A percentile compares a stretch with the other conserved stretches of the same genome.
Evolutionary conservation across 208 protist species (phyloP).

Genomic region (Trypanosoma congolense): DNA sequence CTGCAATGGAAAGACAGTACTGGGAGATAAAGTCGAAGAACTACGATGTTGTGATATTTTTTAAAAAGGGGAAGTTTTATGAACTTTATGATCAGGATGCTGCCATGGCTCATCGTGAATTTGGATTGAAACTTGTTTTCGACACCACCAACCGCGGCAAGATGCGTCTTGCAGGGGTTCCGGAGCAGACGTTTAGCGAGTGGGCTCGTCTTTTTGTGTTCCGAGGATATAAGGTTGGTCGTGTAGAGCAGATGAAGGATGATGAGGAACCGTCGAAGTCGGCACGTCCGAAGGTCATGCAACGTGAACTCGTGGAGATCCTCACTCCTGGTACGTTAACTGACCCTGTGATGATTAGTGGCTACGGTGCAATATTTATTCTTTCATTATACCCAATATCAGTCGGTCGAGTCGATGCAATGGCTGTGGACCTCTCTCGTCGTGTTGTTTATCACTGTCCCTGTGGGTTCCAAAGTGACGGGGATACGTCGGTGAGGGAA

Average conservation of each 20-base stretch:
- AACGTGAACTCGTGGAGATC: constrained; percentile 83
- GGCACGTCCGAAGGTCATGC: constrained; percentile 52
- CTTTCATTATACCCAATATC: constrained; percentile 41
- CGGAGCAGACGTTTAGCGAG: constrained; percentile 85
- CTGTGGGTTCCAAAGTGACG: constrained; percentile 15
- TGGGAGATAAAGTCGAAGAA: constrained; percentile 93
- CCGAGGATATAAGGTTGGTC: constrained; percentile 89
- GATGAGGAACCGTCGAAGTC: constrained; percentile 19
- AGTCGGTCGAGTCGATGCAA: constrained; percentile 41
- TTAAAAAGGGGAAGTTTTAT: constrained; percentile 97
- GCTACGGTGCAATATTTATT: constrained; percentile 64
- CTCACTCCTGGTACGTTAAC: constrained; percentile 90
- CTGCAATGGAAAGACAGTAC: constrained; percentile 93
- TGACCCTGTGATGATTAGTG: constrained; percentile 78
- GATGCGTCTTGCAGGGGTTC: constrained; percentile 92
- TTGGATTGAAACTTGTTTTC: constrained; percentile 92
- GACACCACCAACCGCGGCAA: constrained; percentile 81
- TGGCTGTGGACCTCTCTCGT: constrained; percentile 82
- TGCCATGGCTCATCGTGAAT: constrained; percentile 85
- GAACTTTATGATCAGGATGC: constrained; percentile 94
- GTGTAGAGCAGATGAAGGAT: constrained; percentile 91
- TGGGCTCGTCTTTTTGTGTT: constrained; percentile 92
- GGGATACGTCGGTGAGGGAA: background rate
- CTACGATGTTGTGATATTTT: constrained; percentile 93
- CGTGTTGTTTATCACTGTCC: constrained; percentile 62